Evolutionary conservation across 2,329 filamentous ascomycete species (phyloP).

Genomic region (Colletotrichum truncatum): DNA sequence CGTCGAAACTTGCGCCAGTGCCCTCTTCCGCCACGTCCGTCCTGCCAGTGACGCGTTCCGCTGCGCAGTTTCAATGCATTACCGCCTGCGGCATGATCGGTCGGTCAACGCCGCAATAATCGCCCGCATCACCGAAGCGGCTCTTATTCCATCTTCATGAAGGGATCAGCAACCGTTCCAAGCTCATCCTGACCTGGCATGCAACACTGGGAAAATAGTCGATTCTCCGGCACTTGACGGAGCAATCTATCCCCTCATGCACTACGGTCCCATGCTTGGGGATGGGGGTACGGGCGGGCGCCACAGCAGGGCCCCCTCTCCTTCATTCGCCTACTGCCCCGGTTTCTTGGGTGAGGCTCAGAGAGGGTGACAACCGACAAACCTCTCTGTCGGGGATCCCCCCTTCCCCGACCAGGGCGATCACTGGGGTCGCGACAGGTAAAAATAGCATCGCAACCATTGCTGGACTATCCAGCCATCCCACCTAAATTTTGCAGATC

Average conservation of each 20-base stretch:
- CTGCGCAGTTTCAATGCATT: slow-evolving; percentile 27
- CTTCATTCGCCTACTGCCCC: slow-evolving; percentile 11
- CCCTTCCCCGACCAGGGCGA: slow-evolving; percentile 14
- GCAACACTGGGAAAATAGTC: neutral
- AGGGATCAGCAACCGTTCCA: neutral
- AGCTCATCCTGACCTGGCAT: neutral
- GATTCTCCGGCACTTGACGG: neutral
- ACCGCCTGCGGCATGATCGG: slow-evolving; percentile 24
- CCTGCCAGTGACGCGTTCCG: slow-evolving; percentile 21
- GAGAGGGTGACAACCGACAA: slow-evolving; percentile 41
- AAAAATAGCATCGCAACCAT: slow-evolving; percentile 23
- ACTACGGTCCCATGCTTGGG: neutral
- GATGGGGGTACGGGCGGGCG: neutral
- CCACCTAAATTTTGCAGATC: neutral
- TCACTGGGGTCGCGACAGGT: slow-evolving; percentile 18
- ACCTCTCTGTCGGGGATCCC: slow-evolving; percentile 15
- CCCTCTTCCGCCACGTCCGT: slow-evolving; percentile 26
- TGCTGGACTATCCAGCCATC: neutral
- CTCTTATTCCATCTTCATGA: neutral
- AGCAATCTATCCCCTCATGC: slow-evolving; percentile 5
- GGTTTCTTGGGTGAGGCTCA: slow-evolving; percentile 34
- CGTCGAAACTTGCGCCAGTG: slow-evolving; percentile 28
- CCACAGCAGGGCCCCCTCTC: neutral
- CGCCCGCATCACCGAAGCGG: neutral
- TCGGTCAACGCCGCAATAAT: slow-evolving; percentile 3